Evolutionary conservation across 2,329 filamentous ascomycete genomes (phyloP).

Genomic region (Talaromyces sp.): DNA sequence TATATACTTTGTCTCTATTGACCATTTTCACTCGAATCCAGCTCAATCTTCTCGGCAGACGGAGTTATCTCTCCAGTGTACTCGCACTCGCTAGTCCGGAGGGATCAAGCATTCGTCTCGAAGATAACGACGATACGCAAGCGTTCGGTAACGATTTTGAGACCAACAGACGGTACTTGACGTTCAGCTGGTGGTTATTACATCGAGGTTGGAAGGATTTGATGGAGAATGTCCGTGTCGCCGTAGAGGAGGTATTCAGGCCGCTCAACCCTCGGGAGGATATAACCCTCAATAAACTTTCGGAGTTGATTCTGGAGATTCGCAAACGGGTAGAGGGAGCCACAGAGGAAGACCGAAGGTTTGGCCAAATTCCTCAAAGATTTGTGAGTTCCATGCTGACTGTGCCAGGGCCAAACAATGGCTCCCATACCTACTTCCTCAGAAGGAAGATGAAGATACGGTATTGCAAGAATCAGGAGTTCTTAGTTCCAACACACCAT

Average conservation of each 20-base stretch:
- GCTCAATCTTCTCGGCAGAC: constrained; percentile 89
- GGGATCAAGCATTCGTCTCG: constrained; percentile 73
- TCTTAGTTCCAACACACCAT: constrained; percentile 36
- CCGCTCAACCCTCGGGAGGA: constrained; percentile 82
- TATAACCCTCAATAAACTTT: constrained; percentile 72
- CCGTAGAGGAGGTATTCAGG: constrained; percentile 87
- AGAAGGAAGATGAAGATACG: constrained; percentile 69
- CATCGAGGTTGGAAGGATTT: constrained; percentile 84
- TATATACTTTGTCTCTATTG: constrained; percentile 85
- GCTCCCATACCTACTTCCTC: constrained; percentile 79
- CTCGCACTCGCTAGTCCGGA: constrained; percentile 81
- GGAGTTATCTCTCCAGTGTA: constrained; percentile 93
- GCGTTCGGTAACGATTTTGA: constrained; percentile 90
- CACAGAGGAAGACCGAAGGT: constrained; percentile 59
- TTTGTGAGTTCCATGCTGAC: constrained; percentile 7
- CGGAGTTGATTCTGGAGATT: constrained; percentile 74
- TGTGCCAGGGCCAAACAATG: constrained; percentile 56
- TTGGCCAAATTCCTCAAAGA: constrained; percentile 13
- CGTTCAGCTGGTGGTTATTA: constrained; percentile 96
- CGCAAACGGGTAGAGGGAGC: constrained; percentile 77
- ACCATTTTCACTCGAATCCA: constrained; percentile 91
- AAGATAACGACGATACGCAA: constrained; percentile 86
- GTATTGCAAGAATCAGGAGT: constrained; percentile 85
- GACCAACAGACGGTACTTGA: constrained; percentile 89
- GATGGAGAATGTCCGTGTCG: constrained; percentile 73